Evolutionary conservation across 2,329 filamentous ascomycete genomes (phyloP).

Genomic region (Fusarium circinatum): DNA sequence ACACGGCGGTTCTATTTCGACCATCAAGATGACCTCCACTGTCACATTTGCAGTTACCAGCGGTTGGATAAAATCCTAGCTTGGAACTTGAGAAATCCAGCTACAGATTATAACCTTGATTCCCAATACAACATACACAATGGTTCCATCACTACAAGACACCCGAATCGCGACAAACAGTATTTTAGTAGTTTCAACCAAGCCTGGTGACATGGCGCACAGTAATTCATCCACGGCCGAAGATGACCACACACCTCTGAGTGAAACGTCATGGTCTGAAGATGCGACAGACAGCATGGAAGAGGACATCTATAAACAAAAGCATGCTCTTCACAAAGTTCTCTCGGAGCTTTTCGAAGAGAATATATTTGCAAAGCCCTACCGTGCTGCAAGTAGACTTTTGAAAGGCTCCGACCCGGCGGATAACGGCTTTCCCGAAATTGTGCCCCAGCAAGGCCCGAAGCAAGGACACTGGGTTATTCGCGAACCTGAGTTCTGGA

Average conservation of each 20-base stretch:
- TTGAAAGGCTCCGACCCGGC: not conserved
- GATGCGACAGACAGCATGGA: not conserved
- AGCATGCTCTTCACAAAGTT: not conserved
- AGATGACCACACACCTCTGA: not conserved
- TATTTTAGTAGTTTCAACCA: not conserved
- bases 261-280: not conserved
- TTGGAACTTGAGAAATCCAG: no score
- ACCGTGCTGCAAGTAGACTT: not conserved
- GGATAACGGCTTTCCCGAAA: constrained; percentile 45
- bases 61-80: no score
- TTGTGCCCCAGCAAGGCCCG: constrained; percentile 44
- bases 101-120: no score
- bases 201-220: not conserved
- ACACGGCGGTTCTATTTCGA: no score
- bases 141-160: no score
- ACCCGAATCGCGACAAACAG: no score
- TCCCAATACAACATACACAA: no score
- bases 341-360: not conserved
- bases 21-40: no score
- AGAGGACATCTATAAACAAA: not conserved
- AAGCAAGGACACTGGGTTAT: constrained; percentile 42
- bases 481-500: constrained; percentile 53
- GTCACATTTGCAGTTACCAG: fast-evolving
- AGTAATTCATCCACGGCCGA: not conserved
- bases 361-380: constrained; percentile 3